Evolutionary conservation across 345 rosid genomes (phyloP).

Genomic region (Anacardium occidentale): DNA sequence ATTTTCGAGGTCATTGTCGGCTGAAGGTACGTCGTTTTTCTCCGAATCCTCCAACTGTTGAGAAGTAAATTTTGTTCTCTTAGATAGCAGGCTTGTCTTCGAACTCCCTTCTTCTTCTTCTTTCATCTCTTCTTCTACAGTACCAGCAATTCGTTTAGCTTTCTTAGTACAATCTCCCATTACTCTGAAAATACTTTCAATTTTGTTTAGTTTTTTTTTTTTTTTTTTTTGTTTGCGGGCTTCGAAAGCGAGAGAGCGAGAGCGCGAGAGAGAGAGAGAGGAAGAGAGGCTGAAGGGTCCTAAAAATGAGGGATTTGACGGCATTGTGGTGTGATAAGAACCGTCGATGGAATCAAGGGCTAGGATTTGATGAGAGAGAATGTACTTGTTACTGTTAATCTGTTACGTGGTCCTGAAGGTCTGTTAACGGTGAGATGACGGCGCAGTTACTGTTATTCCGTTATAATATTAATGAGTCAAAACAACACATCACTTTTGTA

Average conservation of each 20-base stretch:
- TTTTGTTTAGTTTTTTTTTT: neutral
- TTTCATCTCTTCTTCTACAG: neutral
- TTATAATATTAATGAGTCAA: neutral
- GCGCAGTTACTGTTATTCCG: slow-evolving; percentile 1
- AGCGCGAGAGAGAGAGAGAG: neutral
- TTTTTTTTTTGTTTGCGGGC: neutral
- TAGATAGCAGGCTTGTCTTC: neutral
- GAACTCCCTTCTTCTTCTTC: slow-evolving; percentile 6
- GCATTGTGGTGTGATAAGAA: neutral
- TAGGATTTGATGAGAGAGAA: slow-evolving; percentile 5
- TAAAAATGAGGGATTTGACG: slow-evolving; percentile 4
- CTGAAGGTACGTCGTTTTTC: neutral
- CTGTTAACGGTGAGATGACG: neutral
- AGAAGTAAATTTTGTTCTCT: slow-evolving; percentile 5
- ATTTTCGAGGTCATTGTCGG: neutral
- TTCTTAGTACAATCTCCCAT: slow-evolving; percentile 17
- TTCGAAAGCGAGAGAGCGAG: too few species aligned
- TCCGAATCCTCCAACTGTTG: slow-evolving; percentile 1
- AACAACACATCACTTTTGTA: neutral
- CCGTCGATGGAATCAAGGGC: slow-evolving; percentile 22
- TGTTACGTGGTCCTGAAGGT: neutral
- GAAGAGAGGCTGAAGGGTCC: neutral
- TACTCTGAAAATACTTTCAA: neutral
- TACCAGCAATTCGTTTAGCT: slow-evolving; percentile 4
- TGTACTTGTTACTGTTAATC: neutral